A percentile compares a stretch with the other conserved stretches of the same genome.
Evolutionary conservation across 495 filamentous ascomycete genomes (phyloP).

Genomic region (Pyrenula aspistea): DNA sequence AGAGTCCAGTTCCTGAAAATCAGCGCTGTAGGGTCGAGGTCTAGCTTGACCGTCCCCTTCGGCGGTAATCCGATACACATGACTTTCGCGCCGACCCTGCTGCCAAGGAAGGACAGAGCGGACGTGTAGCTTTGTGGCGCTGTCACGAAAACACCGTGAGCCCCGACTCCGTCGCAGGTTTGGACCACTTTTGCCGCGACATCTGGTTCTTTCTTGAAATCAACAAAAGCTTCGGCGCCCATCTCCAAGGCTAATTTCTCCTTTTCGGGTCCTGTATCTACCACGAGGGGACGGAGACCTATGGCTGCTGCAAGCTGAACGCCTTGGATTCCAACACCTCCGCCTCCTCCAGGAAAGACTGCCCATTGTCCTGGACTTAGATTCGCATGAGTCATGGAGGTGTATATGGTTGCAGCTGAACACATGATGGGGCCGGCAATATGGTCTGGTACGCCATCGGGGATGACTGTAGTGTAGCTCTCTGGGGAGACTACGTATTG

Average conservation of each 20-base stretch:
- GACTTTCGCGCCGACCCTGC: constrained; percentile 26
- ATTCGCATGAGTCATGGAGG: background rate
- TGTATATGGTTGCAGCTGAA: background rate
- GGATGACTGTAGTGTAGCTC: constrained; percentile 6
- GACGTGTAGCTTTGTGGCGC: constrained; percentile 33
- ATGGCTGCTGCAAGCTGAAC: constrained; percentile 18
- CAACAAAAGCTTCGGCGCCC: constrained; percentile 40
- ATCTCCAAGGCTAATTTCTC: constrained; percentile 25
- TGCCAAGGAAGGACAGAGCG: constrained; percentile 22
- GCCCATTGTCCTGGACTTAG: background rate
- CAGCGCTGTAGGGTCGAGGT: constrained; percentile 28
- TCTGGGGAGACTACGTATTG: background rate
- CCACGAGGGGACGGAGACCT: constrained; percentile 40
- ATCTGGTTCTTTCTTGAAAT: constrained; percentile 27
- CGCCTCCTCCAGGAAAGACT: background rate
- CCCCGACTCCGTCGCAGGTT: constrained; percentile 31
- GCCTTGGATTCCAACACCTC: background rate
- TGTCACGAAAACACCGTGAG: constrained; percentile 38
- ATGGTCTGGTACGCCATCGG: constrained; percentile 12
- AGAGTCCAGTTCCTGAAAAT: constrained; percentile 31
- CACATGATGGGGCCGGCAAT: background rate
- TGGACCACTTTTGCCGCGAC: constrained; percentile 24
- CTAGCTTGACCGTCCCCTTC: constrained; percentile 18
- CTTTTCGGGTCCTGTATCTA: constrained; percentile 32
- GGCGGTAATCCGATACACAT: constrained; percentile 33